These are phyloP conservation scores for Pseudonitzschia multiseries DNA, from an alignment of 108 stramenopile species.

Conservation along the genomic window DNA sequence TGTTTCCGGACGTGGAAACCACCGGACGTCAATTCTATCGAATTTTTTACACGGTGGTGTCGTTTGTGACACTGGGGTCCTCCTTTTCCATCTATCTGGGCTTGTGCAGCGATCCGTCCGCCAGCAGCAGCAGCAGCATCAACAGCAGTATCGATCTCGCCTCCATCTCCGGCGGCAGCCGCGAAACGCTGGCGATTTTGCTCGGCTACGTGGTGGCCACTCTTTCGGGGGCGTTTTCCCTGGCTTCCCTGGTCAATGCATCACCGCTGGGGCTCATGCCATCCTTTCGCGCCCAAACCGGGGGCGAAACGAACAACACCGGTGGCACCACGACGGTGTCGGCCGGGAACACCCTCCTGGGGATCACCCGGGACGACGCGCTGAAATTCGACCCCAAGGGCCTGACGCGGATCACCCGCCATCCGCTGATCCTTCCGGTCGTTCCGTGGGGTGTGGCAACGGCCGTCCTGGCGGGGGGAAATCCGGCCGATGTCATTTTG, in stretches of 20 bases:
- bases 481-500: conserved; percentile 36
- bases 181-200: background rate
- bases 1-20: conserved; percentile 51
- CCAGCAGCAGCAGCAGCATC: background rate
- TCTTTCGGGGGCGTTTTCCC: conserved; percentile 38
- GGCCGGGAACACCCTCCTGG: background rate
- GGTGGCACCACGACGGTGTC: conserved; percentile 3
- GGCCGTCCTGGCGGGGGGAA: conserved; percentile 40
- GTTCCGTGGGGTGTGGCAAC: conserved; percentile 58
- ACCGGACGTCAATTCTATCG: conserved; percentile 61
- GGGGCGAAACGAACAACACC: background rate
- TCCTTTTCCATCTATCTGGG: conserved; percentile 47
- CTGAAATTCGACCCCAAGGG: conserved; percentile 47
- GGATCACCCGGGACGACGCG: conserved; percentile 39
- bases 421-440: conserved; percentile 62
- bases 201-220: conserved; percentile 30
- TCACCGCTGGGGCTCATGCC: conserved; percentile 53
- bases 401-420: conserved; percentile 54
- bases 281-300: conserved; percentile 20
- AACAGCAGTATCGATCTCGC: background rate
- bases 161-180: conserved; percentile 9
- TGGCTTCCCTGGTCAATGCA: conserved; percentile 57
- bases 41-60: conserved; percentile 48
- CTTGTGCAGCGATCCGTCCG: background rate
- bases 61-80: conserved; percentile 49